Evolutionary conservation across 805 yeast species (phyloP), one percentile per base, ranked within the genome.

Genomic region (Pichia manshurica): DNA sequence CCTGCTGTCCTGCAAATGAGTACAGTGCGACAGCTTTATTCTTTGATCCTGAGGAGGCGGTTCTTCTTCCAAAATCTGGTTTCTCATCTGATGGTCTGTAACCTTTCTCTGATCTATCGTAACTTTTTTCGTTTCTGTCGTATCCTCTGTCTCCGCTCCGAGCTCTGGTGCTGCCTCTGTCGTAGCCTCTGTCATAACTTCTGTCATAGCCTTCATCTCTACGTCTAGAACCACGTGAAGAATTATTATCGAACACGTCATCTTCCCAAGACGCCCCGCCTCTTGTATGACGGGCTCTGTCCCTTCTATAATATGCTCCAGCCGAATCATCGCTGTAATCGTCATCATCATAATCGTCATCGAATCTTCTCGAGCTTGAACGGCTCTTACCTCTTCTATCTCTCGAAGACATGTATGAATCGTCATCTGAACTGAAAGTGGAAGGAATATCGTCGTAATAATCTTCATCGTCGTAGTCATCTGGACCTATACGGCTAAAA

Each of bases 11-110:
- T 44, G 82, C 84, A 65, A 93, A 91, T 2, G 89, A 75, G 67
- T 77, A 91, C 54, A 89, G 71, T 0, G 99, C 99, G 51, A 88
- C 83, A 1, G 96, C 99, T 64, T 88, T 90, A 54, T 79, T 82
- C 12, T 56, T 53, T 5, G 84, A 74, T 37, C 64, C 44, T 15
- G 73, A 44, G 41, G 77, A 70, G 5, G 32, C 21, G 25, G 34
- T 3, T 29, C 40, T 45, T 39, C 51, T 47, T 39, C 77, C 67
- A 47, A 64, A 65, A 23, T 58, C 58, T 2, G 69, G 69, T 46
- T 66, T 66, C 12, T 62, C 66, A 5, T 63, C 46, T 31, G 50
- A 53, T 34, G 68, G 68, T 49, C 67, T 59, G 50, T 53, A 56
- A 10, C 61, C 62, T 36, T 39, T 39, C 17, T 39, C 42, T 10